Evolutionary conservation across 305 asterid genomes (phyloP), one percentile per base, ranked within the genome.

Genomic region (Fraxinus dipetala): DNA sequence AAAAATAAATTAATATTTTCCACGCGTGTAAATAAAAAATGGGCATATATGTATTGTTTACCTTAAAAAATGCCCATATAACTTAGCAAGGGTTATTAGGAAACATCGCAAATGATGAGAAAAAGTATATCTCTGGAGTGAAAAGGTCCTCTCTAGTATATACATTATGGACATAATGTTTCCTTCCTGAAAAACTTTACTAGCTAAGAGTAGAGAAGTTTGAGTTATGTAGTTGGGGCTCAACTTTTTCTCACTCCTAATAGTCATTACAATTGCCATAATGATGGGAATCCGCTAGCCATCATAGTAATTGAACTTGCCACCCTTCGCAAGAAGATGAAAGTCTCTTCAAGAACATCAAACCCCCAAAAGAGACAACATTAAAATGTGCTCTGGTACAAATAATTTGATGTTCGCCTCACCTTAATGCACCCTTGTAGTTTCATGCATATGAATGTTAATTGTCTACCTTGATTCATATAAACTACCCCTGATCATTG

Each of bases 1-100:
- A 69, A 77, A 78, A 30, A 76, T 80, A 72, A 45, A 36, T 45
- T 75, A 38, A 75, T 78, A 77, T 26, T 34, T 7, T 36, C 24
- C 72, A 70, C 76, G 32, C 38, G 2, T 31, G 11, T 16, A 31
- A 70, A 16, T 16, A 45, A 70, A 22, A 16, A 9, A 31, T 70
- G 45, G 45, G 24, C 76, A 31, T 70, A 16, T 31, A 69, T 65
- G 73, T 28, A 65, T 65, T 26, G 36, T 26, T 65, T 65, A 84
- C 77, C 79, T 79, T 32, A 82, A 63, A 73, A n/a, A 43, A 72
- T 65, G 35, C 32, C 61, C 45, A 48, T 79, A 45, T 76, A 77
- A 36, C 86, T 72, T 80, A 34, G 78, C 77, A 76, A 79, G 67
- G 35, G 31, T 32, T 59, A 36, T 18, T 35, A 45, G 32, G 48